Percentiles rank a stretch among this genome's conserved stretches.
These are phyloP conservation scores for Biscogniauxia marginata DNA, from an alignment of 2,329 filamentous ascomycete species.

Conservation along the genomic window DNA sequence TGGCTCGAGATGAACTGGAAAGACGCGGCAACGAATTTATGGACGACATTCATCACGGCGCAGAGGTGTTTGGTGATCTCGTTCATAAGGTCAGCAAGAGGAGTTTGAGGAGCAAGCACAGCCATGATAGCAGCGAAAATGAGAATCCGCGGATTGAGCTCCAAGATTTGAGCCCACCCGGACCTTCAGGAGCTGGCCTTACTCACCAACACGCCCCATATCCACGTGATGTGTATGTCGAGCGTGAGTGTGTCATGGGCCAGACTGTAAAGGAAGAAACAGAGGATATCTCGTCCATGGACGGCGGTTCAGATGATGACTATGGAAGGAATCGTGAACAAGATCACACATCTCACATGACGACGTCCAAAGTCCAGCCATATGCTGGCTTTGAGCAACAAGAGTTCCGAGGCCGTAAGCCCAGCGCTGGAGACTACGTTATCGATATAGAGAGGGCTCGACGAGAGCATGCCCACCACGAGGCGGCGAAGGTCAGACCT, in stretches of 20 bases:
- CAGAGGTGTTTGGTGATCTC: slow-evolving; percentile 29
- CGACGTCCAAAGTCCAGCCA: slow-evolving; percentile 17
- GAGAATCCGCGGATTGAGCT: slow-evolving; percentile 15
- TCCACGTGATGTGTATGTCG: slow-evolving; percentile 23
- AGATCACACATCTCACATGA: slow-evolving; percentile 21
- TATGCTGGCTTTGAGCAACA: slow-evolving; percentile 14
- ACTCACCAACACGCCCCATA: slow-evolving; percentile 21
- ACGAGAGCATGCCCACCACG: slow-evolving; percentile 4
- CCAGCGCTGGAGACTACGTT: slow-evolving; percentile 12
- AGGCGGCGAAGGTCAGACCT: slow-evolving; percentile 10
- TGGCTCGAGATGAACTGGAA: slow-evolving; percentile 32
- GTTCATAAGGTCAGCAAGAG: slow-evolving; percentile 36
- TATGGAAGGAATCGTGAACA: slow-evolving; percentile 11
- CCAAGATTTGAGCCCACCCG: slow-evolving; percentile 13
- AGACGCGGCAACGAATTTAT: slow-evolving; percentile 27
- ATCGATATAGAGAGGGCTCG: slow-evolving; percentile 11
- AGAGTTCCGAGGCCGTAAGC: neutral
- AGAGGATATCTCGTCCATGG: slow-evolving; percentile 21
- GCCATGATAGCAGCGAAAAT: slow-evolving; percentile 31
- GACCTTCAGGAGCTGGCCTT: slow-evolving; percentile 16
- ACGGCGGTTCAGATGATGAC: slow-evolving; percentile 16
- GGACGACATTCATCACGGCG: slow-evolving; percentile 29
- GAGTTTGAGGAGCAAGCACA: slow-evolving; percentile 30
- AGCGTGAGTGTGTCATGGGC: slow-evolving; percentile 38
- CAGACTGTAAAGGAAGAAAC: slow-evolving; percentile 38